Evolutionary conservation across 495 filamentous ascomycete genomes (phyloP), one percentile per base, ranked within the genome.

Genomic region (Podospora conica): DNA sequence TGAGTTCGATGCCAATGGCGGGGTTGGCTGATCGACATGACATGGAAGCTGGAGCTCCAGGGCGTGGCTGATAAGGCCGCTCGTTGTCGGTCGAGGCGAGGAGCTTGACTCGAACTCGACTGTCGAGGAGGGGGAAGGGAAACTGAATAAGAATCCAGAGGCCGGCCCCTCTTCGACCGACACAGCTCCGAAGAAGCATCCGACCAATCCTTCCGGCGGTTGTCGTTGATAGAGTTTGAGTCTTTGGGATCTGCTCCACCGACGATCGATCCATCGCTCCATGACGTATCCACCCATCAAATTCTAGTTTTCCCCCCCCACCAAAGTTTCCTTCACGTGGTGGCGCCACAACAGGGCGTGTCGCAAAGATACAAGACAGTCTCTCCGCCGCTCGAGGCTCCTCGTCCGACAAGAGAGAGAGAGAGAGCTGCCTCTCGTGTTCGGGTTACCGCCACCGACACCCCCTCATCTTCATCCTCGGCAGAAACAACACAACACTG

Each of bases 231-330:
- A 48, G 40, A 48, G 40, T 48, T 48, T n/a, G n/a, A n/a, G n/a
- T n/a, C n/a, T n/a, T n/a, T n/a, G n/a, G n/a, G n/a, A n/a, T 25
- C 23, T 15, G 11, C 54, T 58, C 55, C 63, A 57, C 55, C 29
- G 63, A 58, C 55, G 63, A 64, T 64, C 55, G 63, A 64, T 64
- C 63, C 20, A 55, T 33, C 31, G 25, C 40, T 55, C 55, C 63
- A 53, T 48, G 40, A 48, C 40, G 40, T 48, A n/a, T 48, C 40
- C 28, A 29, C 55, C 28, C 27, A 11, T 23, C 29, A 25, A 24
- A n/a, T 33, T 55, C 18, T 53, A 40, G 63, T 58, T 55, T 54
- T 58, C 24, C 20, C 57, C 57, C 63, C 57, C 63, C 54, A 27
- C 55, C 22, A 48, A 48, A 48, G 15, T 48, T n/a, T 48, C 15